Evolutionary conservation across 2,329 filamentous ascomycete genomes (phyloP), one percentile per base, ranked within the genome.

Genomic region (Piedraia hortae): DNA sequence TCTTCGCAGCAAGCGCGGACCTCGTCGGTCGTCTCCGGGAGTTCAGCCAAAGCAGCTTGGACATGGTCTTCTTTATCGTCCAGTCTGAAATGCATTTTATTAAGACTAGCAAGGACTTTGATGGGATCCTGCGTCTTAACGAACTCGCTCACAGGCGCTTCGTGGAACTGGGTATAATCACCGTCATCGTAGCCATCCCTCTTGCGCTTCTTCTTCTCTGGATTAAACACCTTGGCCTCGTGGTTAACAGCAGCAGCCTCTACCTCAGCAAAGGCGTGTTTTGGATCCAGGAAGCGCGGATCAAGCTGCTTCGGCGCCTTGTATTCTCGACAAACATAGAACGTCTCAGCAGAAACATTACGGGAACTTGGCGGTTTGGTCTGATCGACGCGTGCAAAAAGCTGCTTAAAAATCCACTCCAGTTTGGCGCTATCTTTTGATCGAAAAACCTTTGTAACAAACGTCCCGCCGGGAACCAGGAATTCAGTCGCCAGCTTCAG

Each of bases 301-400:
- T 97, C 85, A 27, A 97, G 63, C 31, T 66, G 62, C 50, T 91
- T 93, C 3, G 85, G 85, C 0, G 82, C 82, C 50, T 91, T 93
- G 56, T 66, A 97, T 10, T 82, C 85, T 33, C 70, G 65, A 48
- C 82, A 93, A 15, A 97, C 85, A 31, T 93, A 82, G 53, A 97
- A 97, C 18, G 93, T 93, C 54, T 97, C 85, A 32, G 85, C 85
- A 5, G 78, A 91, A 23, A 97, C 82, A 38, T 89, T 91, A 53
- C 85, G 62, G 5, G 77, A 90, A 1, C 78, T 89, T 0, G 85
- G 85, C 3, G 85, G 85, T 47, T 97, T 97, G 4, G 85, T 97
- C 21, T 88, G 82, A 43, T 97, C 82, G 31, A 97, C 85, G 33
- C 85, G 88, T 21, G 60, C 59, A 51, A 97, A 97, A 1, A 97